A percentile compares a stretch with the other conserved stretches of the same genome.
Evolutionary conservation across 2,329 filamentous ascomycete genomes (phyloP).

Genomic region (Pestalotiopsis fici): DNA sequence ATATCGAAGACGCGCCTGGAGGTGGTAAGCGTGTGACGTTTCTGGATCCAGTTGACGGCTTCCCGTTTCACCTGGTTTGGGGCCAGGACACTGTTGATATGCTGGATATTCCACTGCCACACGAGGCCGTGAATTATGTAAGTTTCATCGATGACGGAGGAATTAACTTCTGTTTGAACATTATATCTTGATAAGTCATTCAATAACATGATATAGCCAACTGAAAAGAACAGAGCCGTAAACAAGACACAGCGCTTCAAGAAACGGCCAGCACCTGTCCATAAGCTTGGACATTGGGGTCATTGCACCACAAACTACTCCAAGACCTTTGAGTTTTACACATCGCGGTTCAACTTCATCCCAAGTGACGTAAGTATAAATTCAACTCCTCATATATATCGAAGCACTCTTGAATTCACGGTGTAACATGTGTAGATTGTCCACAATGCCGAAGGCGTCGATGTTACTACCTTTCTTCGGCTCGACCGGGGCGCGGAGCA

Average conservation of each 20-base stretch:
- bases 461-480: constrained; percentile 47
- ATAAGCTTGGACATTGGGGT: constrained; percentile 58
- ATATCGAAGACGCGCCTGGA: constrained; percentile 51
- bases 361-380: constrained; percentile 44
- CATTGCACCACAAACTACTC: constrained; percentile 53
- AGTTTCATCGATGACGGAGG: constrained; percentile 9
- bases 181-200: neutral
- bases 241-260: constrained; percentile 54
- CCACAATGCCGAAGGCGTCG: constrained; percentile 36
- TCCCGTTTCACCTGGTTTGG: constrained; percentile 57
- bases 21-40: constrained; percentile 54
- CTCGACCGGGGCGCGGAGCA: constrained; percentile 42
- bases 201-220: constrained; percentile 32
- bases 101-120: constrained; percentile 36
- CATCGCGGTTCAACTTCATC: constrained; percentile 49
- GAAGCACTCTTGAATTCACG: neutral
- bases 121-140: constrained; percentile 47
- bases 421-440: constrained; percentile 26
- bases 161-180: neutral
- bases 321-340: constrained; percentile 50
- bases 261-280: constrained; percentile 47
- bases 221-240: constrained; percentile 47
- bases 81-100: constrained; percentile 47
- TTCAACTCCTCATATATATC: neutral
- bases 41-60: constrained; percentile 54